Percentiles rank a stretch among this genome's conserved stretches.
Conservation (phyloP, 2,329 filamentous ascomycete species). For the Exserohilum rostratum region DNA sequence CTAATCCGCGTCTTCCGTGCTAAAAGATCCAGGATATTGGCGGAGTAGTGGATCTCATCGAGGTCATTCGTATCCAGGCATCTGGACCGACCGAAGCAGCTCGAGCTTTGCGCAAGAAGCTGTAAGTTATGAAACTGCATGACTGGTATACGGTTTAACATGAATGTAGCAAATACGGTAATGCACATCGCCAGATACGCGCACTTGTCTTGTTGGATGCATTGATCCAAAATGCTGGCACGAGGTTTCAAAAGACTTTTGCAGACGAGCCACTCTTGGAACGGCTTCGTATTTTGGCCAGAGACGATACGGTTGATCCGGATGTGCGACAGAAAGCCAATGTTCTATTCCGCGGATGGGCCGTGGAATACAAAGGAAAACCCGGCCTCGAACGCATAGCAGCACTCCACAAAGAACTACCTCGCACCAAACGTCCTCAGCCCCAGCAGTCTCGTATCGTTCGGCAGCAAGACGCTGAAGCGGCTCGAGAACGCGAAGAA, state of each 20-base stretch:
- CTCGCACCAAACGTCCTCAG: conserved; percentile 64
- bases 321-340: conserved; percentile 89
- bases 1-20: background rate
- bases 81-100: conserved; percentile 89
- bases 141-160: conserved; percentile 17
- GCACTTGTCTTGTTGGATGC: conserved; percentile 89
- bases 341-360: conserved; percentile 86
- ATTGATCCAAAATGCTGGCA: conserved; percentile 90
- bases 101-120: conserved; percentile 91
- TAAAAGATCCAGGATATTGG: conserved; percentile 63
- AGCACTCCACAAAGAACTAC: conserved; percentile 74
- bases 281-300: conserved; percentile 84
- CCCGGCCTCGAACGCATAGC: conserved; percentile 81
- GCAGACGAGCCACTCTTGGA: conserved; percentile 91
- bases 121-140: conserved; percentile 58
- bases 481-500: conserved; percentile 69
- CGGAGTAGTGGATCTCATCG: conserved; percentile 91
- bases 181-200: conserved; percentile 86
- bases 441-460: conserved; percentile 82
- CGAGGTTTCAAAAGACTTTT: conserved; percentile 84
- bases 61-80: conserved; percentile 87
- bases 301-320: conserved; percentile 81
- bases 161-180: conserved; percentile 81
- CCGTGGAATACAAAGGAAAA: conserved; percentile 77
- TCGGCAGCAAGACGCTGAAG: conserved; percentile 77